phyloP scores from a whole-genome alignment of 106 monocot genomes.

The Acorus gramineus region DNA sequence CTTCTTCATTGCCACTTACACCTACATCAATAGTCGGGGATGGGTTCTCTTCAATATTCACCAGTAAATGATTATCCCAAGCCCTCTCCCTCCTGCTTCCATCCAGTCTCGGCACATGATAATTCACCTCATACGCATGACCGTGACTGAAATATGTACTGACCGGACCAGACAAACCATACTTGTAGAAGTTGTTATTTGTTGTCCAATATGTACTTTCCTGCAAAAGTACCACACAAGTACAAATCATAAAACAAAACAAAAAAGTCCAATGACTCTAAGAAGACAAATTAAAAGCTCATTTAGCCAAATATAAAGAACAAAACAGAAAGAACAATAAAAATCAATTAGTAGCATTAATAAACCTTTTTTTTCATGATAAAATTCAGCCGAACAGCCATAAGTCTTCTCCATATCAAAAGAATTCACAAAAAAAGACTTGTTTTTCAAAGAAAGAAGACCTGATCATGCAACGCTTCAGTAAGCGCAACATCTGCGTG shows the following conservation, averaged over 20 bases:
- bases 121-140: conserved; percentile 60
- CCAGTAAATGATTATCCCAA: conserved; percentile 35
- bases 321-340: too few relatives aligned
- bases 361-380: too few relatives aligned
- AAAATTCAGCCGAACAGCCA: too few relatives aligned
- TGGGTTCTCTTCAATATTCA: conserved; percentile 28
- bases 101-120: conserved; percentile 53
- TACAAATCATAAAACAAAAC: not conserved
- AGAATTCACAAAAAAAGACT: too few relatives aligned
- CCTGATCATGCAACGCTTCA: conserved; percentile 57
- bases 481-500: conserved; percentile 43
- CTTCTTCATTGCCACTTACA: conserved; percentile 4
- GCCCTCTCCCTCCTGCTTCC: conserved; percentile 42
- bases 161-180: conserved; percentile 38
- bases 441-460: not conserved
- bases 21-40: conserved; percentile 18
- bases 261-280: not conserved
- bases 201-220: conserved; percentile 71
- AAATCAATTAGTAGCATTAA: too few relatives aligned
- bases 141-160: conserved; percentile 52
- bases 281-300: too few relatives aligned
- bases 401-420: too few relatives aligned
- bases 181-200: conserved; percentile 58
- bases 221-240: conserved; percentile 25
- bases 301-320: too few relatives aligned